These are phyloP conservation scores for Cryptococcus neoformans DNA, from an alignment of 1,284 basidiomycete genomes.

Conservation along the genomic window DNA sequence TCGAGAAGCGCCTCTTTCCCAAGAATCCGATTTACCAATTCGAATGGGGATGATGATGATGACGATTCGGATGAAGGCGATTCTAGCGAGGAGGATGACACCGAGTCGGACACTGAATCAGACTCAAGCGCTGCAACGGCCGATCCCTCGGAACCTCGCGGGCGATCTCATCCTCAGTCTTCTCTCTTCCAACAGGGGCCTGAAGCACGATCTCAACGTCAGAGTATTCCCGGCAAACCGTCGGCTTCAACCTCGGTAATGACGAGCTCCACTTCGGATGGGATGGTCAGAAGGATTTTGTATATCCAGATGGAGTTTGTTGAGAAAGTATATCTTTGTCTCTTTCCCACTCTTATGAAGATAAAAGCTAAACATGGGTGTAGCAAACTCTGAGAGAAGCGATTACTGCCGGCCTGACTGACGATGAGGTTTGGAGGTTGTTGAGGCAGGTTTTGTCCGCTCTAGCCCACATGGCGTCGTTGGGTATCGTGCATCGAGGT, in stretches of 20 bases:
- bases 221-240: slow-evolving; percentile 7
- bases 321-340: slow-evolving; percentile 34
- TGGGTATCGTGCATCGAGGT: slow-evolving; percentile 81
- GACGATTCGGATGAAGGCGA: slow-evolving; percentile 8
- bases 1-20: slow-evolving; percentile 46
- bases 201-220: neutral
- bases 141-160: slow-evolving; percentile 29
- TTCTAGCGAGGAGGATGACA: neutral
- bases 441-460: slow-evolving; percentile 93
- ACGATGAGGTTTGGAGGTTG: slow-evolving; percentile 84
- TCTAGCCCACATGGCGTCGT: slow-evolving; percentile 80
- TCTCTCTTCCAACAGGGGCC: neutral
- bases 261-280: slow-evolving; percentile 32
- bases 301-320: slow-evolving; percentile 52
- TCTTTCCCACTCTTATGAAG: neutral
- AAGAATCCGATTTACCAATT: slow-evolving; percentile 43
- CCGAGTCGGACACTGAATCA: slow-evolving; percentile 2
- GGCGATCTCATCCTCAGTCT: neutral
- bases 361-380: neutral
- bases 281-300: slow-evolving; percentile 37
- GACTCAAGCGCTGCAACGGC: slow-evolving; percentile 22
- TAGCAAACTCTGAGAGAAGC: slow-evolving; percentile 55
- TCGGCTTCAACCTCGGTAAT: slow-evolving; percentile 11
- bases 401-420: slow-evolving; percentile 72
- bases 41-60: slow-evolving; percentile 35